phyloP scores from a whole-genome alignment of 805 yeast species.

The Spathaspora boniae region DNA sequence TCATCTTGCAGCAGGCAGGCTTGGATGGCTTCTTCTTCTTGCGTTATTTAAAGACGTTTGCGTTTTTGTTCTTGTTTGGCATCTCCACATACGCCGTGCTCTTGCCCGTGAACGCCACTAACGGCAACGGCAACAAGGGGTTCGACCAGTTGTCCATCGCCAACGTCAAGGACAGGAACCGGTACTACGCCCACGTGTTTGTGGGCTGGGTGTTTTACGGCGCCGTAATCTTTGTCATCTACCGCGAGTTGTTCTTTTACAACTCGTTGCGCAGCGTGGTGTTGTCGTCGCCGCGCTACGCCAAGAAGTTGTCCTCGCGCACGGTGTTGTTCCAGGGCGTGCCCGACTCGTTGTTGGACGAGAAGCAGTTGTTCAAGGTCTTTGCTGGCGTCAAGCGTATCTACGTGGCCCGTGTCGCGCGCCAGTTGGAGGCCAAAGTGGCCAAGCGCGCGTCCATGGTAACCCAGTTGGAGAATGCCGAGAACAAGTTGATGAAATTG shows the following conservation, averaged over 20 bases:
- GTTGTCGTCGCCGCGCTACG: conserved; percentile 76
- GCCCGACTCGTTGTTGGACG: conserved; percentile 70
- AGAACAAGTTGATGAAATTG: conserved; percentile 50
- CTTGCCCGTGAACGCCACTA: conserved; percentile 78
- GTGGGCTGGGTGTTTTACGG: conserved; percentile 79
- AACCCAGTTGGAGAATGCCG: conserved; percentile 61
- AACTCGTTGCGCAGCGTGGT: conserved; percentile 74
- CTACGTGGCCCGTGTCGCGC: conserved; percentile 70
- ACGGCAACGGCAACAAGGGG: conserved; percentile 61
- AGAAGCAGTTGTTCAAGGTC: conserved; percentile 65
- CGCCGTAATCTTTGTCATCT: conserved; percentile 63
- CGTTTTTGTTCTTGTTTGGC: conserved; percentile 42
- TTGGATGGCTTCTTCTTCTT: conserved; percentile 91
- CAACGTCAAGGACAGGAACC: conserved; percentile 54
- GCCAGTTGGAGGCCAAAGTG: conserved; percentile 53
- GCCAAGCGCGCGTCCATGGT: conserved; percentile 59
- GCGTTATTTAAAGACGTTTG: conserved; percentile 65
- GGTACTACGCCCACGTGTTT: conserved; percentile 86
- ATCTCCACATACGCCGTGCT: conserved; percentile 61
- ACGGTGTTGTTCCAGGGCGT: conserved; percentile 83
- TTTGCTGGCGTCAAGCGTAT: conserved; percentile 81
- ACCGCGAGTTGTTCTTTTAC: conserved; percentile 79
- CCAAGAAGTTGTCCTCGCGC: conserved; percentile 69
- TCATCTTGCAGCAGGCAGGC: conserved; percentile 82
- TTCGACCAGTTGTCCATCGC: conserved; percentile 75